Evolutionary conservation across 495 filamentous ascomycete genomes (phyloP).

Genomic region (Eremomyces bilateralis): DNA sequence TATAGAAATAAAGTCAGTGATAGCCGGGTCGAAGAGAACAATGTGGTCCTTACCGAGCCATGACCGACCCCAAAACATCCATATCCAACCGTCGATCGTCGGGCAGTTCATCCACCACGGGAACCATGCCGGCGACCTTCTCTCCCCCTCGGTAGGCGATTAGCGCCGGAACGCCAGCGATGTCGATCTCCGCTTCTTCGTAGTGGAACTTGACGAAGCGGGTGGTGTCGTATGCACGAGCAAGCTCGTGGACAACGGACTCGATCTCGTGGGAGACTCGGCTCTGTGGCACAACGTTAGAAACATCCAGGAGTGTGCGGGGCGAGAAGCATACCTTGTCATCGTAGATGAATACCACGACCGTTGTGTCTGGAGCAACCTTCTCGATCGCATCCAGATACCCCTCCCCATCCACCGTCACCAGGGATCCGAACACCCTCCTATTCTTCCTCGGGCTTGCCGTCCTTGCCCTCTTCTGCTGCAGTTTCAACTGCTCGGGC

Average conservation of each 20-base stretch:
- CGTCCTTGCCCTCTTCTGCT: constrained; percentile 26
- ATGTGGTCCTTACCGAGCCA: constrained; percentile 38
- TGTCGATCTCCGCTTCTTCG: constrained; percentile 86
- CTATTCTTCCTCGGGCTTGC: constrained; percentile 52
- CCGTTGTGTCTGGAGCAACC: constrained; percentile 54
- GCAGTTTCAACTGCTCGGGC: constrained; percentile 23
- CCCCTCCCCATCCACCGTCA: constrained; percentile 69
- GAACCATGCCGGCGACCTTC: constrained; percentile 73
- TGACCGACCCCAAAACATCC: constrained; percentile 34
- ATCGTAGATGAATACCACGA: constrained; percentile 92
- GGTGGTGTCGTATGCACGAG: constrained; percentile 40
- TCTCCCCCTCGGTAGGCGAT: constrained; percentile 78
- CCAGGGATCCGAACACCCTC: constrained; percentile 52
- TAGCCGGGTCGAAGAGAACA: no score
- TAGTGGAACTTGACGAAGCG: constrained; percentile 85
- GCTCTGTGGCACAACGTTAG: constrained; percentile 30
- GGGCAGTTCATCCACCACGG: constrained; percentile 69
- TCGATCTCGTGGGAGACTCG: constrained; percentile 55
- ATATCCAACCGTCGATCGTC: constrained; percentile 35
- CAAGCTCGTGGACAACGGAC: constrained; percentile 49
- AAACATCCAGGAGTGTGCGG: background rate
- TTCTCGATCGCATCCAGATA: constrained; percentile 93
- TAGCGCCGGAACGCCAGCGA: constrained; percentile 69
- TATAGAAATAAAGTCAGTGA: no score
- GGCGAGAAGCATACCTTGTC: constrained; percentile 39